Evolutionary conservation across 176 grass and related monocot species (phyloP).

Genomic region (Cymbopogon citratus): DNA sequence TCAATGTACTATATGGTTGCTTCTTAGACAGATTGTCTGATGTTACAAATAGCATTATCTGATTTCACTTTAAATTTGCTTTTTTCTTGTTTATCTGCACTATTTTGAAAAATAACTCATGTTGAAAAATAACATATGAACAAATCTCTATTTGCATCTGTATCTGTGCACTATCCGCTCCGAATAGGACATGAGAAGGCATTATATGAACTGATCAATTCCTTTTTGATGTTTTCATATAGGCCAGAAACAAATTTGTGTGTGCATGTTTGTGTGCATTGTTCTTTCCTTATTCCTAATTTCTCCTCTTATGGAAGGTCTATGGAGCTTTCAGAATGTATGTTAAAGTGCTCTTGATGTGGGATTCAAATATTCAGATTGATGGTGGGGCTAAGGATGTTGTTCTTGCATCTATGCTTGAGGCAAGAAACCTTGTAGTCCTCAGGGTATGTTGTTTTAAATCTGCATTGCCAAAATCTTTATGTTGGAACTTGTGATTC

Average conservation of each 20-base stretch:
- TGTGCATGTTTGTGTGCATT: neutral
- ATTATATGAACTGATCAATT: neutral
- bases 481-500: no score
- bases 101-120: neutral
- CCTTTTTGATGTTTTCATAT: neutral
- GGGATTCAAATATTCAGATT: conserved; percentile 95
- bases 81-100: neutral
- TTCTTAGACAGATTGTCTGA: neutral
- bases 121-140: neutral
- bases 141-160: neutral
- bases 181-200: neutral
- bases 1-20: neutral
- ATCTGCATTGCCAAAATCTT: conserved; percentile 3
- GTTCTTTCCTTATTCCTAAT: conserved; percentile 20
- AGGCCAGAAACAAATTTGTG: neutral
- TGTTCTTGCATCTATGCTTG: conserved; percentile 85
- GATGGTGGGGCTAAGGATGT: conserved; percentile 81
- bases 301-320: conserved; percentile 57
- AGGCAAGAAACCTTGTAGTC: conserved; percentile 91
- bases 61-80: neutral
- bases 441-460: conserved; percentile 67
- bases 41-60: neutral
- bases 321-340: conserved; percentile 99
- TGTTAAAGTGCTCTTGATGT: conserved; percentile 98
- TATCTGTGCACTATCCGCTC: neutral